Conservation (phyloP, 1,284 basidiomycete genomes). For the Cutaneotrichosporon dermatis region DNA sequence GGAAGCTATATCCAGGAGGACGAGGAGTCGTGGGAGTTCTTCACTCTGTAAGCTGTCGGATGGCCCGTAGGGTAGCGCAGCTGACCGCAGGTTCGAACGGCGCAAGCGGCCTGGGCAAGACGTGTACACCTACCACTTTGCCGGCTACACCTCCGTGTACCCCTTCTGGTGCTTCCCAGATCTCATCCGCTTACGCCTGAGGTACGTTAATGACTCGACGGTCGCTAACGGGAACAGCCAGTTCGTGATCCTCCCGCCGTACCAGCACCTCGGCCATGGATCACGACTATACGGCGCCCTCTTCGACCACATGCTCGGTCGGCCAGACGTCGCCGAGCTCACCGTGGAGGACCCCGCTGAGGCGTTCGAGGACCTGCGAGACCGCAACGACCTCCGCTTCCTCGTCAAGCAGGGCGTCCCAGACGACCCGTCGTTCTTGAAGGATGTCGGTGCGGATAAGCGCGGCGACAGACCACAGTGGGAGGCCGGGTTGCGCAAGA, state of each 20-base stretch:
- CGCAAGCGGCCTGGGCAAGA: slow-evolving; percentile 55
- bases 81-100: slow-evolving; percentile 66
- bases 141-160: slow-evolving; percentile 86
- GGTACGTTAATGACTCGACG: too few species aligned
- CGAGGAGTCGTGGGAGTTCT: slow-evolving; percentile 84
- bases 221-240: slow-evolving; percentile 59
- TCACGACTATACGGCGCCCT: slow-evolving; percentile 84
- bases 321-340: slow-evolving; percentile 72
- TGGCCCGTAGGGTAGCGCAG: too few species aligned
- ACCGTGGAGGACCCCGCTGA: slow-evolving; percentile 97
- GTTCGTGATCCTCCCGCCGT: slow-evolving; percentile 89
- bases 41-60: slow-evolving; percentile 69
- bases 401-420: slow-evolving; percentile 50
- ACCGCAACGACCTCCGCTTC: slow-evolving; percentile 82
- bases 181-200: slow-evolving; percentile 73
- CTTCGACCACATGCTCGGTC: slow-evolving; percentile 68
- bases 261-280: slow-evolving; percentile 83
- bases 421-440: slow-evolving; percentile 34
- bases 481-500: slow-evolving; percentile 71
- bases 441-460: slow-evolving; percentile 32
- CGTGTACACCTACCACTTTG: slow-evolving; percentile 73
- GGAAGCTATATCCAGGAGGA: slow-evolving; percentile 87
- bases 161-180: slow-evolving; percentile 93
- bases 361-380: slow-evolving; percentile 66
- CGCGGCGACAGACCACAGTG: slow-evolving; percentile 52